Evolutionary conservation across 2,329 filamentous ascomycete species (phyloP).

Genomic region (Parastagonospora nodorum): DNA sequence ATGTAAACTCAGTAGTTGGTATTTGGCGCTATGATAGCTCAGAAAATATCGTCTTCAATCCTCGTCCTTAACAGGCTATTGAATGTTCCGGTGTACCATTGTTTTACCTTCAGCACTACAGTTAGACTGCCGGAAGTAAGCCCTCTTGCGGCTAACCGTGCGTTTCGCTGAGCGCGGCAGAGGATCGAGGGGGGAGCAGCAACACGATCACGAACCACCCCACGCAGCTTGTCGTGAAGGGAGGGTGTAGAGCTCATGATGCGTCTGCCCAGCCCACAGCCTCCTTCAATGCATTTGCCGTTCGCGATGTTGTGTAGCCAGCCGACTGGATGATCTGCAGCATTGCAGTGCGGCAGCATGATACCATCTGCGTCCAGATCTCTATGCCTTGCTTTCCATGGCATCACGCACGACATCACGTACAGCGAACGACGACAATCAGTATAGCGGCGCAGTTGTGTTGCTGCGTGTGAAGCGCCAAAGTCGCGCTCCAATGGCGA

Average conservation of each 20-base stretch:
- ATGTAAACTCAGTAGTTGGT: background rate
- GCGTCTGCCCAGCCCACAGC: slow-evolving; percentile 18
- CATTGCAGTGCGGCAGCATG: too few relatives aligned
- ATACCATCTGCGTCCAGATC: background rate
- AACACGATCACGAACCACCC: slow-evolving; percentile 11
- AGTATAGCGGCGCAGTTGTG: slow-evolving; percentile 6
- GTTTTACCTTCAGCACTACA: background rate
- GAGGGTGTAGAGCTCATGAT: slow-evolving; percentile 6
- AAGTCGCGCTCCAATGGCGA: slow-evolving; percentile 33
- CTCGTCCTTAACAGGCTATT: slow-evolving; percentile 1
- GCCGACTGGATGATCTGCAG: slow-evolving; percentile 1
- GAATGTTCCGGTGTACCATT: background rate
- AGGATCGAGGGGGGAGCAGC: slow-evolving; percentile 5
- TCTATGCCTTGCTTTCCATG: slow-evolving; percentile 1
- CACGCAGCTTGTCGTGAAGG: slow-evolving; percentile 2
- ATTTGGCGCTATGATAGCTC: too few relatives aligned
- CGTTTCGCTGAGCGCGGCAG: slow-evolving; percentile 13
- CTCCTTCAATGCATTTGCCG: slow-evolving; percentile 8
- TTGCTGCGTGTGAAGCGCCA: slow-evolving; percentile 2
- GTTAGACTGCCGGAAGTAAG: slow-evolving; percentile 2
- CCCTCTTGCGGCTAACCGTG: background rate
- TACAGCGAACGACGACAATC: slow-evolving; percentile 7
- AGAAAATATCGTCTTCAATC: too few relatives aligned
- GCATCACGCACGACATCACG: slow-evolving; percentile 4
- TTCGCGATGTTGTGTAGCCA: slow-evolving; percentile 6